Evolutionary conservation across 2,329 filamentous ascomycete genomes (phyloP), one percentile per base, ranked within the genome.

Genomic region (Westerdykella aurantiaca): DNA sequence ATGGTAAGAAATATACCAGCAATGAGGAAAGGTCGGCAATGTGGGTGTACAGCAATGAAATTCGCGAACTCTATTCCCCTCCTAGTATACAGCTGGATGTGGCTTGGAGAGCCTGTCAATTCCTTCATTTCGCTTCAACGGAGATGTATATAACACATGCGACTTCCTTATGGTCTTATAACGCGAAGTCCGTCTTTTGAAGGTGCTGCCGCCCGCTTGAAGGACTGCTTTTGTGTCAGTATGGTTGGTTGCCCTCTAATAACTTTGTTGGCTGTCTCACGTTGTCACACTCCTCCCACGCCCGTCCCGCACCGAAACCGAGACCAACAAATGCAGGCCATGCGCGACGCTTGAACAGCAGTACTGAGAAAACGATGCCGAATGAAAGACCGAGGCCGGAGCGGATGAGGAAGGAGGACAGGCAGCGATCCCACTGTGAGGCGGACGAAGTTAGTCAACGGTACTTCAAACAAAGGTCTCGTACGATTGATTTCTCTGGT

Each of bases 201-300:
- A 38, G 72, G 68, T 46, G 64, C 63, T 38, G 73, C 65, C 33
- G 73, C 72, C 44, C 71, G 70, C 67, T 75, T 76, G 68, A 76
- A 76, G 45, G 73, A 76, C 73, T 76, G 45, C 5, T n/a, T 31
- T 23, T n/a, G 34, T 46, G 10, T 38, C 35, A 37, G 10, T 42
- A 33, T 2, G 11, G 12, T 31, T 17, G 12, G 16, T 23, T 29
- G 31, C 25, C 10, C 5, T 9, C 37, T 39, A 22, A 33, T 6
- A 10, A 31, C 5, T 9, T 14, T 22, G 29, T n/a, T 12, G 18
- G 5, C 38, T 16, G 34, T 69, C 71, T 58, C 56, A 76, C 73
- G 60, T 79, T 86, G 76, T 98, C 95, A 73, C 93, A 96, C 77
- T 98, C 93, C 72, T 98, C 93, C 77, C 95, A 98, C 46, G 93